Evolutionary conservation across 108 stramenopile genomes (phyloP).

Genomic region (Seminavis robusta): DNA sequence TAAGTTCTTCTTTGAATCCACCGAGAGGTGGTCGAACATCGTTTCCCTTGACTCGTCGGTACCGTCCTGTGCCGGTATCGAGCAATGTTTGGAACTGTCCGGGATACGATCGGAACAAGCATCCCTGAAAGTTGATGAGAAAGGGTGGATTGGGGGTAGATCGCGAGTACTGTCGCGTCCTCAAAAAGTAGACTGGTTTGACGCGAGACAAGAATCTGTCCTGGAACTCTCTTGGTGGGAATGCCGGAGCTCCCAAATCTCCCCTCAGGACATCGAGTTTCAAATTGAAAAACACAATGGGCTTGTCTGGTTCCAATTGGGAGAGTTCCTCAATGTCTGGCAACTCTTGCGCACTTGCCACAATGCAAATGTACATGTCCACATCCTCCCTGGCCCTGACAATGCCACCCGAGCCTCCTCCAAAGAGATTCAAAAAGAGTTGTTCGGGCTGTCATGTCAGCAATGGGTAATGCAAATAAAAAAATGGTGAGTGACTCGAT

Average conservation of each 20-base stretch:
- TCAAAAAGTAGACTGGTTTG: conserved; percentile 90
- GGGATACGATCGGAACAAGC: conserved; percentile 91
- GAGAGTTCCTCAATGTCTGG: conserved; percentile 90
- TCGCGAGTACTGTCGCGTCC: conserved; percentile 90
- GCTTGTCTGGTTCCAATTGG: conserved; percentile 34
- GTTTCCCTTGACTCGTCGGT: conserved; percentile 64
- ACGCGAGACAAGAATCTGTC: conserved; percentile 83
- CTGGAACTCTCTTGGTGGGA: conserved; percentile 87
- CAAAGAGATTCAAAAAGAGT: conserved; percentile 77
- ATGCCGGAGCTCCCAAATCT: conserved; percentile 90
- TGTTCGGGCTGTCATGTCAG: conserved; percentile 81
- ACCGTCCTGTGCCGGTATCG: conserved; percentile 85
- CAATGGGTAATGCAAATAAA: too few relatives aligned
- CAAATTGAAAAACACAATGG: conserved; percentile 90
- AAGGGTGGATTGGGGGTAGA: conserved; percentile 82
- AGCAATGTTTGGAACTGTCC: conserved; percentile 89
- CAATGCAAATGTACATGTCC: conserved; percentile 81
- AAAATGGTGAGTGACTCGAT: neutral
- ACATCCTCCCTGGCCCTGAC: conserved; percentile 61
- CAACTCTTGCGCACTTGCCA: conserved; percentile 89
- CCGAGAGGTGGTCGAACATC: conserved; percentile 78
- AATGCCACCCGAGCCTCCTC: conserved; percentile 45
- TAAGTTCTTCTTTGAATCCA: conserved; percentile 88
- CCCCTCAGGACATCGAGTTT: conserved; percentile 90
- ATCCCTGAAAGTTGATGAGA: conserved; percentile 92